phyloP scores from a whole-genome alignment of 1,284 basidiomycete species.

The Xerocomus alliaceus region DNA sequence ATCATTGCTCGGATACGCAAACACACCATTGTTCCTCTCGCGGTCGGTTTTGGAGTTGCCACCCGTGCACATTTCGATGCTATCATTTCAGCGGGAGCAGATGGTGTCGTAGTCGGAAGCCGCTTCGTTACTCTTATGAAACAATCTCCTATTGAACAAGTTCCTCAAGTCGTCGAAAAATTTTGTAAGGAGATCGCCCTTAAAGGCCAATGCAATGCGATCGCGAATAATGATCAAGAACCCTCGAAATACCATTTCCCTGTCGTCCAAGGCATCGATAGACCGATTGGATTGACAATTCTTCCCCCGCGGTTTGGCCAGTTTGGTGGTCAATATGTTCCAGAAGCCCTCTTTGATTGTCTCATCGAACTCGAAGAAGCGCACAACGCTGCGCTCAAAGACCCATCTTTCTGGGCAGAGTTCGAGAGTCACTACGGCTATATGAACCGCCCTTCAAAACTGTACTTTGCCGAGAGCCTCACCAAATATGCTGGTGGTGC shows the following conservation, averaged over 20 bases:
- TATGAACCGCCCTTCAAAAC: too few species aligned
- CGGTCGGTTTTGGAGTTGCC: conserved; percentile 96
- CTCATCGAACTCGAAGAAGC: conserved; percentile 10
- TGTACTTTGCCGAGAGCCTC: too few species aligned
- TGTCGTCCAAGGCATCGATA: background rate
- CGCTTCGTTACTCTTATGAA: conserved; percentile 83
- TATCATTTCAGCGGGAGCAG: too few species aligned
- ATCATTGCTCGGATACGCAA: conserved; percentile 50
- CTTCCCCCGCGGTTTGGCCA: conserved; percentile 1
- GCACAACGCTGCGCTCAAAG: background rate
- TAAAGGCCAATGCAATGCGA: background rate
- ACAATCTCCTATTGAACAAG: background rate
- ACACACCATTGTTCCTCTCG: conserved; percentile 64
- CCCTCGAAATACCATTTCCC: background rate
- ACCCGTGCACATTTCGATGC: conserved; percentile 92
- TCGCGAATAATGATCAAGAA: background rate
- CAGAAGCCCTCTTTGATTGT: conserved; percentile 8
- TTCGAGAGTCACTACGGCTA: too few species aligned
- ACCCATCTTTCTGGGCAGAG: conserved; percentile 10
- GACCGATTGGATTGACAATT: conserved; percentile 1
- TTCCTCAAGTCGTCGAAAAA: background rate
- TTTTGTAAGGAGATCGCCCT: conserved; percentile 5
- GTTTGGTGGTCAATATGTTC: conserved; percentile 11
- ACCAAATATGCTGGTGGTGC: conserved; percentile 1
- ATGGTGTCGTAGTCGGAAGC: conserved; percentile 95